phyloP scores from a whole-genome alignment of 1,284 basidiomycete genomes.

The Inonotus hispidus region DNA sequence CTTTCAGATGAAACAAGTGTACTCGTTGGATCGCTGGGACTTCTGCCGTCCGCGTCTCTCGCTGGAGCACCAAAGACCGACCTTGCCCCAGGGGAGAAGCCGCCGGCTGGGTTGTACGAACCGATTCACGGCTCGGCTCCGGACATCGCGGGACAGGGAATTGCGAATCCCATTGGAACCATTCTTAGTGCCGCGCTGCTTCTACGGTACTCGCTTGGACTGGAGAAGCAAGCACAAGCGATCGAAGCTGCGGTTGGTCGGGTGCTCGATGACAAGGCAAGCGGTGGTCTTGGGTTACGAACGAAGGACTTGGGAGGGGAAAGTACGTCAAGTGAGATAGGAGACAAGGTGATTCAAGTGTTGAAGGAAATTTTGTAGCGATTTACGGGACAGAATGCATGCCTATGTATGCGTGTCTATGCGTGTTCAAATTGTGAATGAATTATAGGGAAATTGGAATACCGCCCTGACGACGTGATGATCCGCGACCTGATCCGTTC shows the following conservation, averaged over 20 bases:
- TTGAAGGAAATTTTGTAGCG: conserved; percentile 57
- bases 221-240: conserved; percentile 76
- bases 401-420: too few species aligned
- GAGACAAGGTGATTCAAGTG: conserved; percentile 78
- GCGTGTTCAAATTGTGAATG: too few species aligned
- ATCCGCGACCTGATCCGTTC: neutral
- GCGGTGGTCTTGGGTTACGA: conserved; percentile 76
- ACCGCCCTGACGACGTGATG: neutral
- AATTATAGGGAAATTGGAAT: neutral
- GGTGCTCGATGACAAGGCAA: conserved; percentile 70
- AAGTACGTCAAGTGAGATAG: conserved; percentile 72
- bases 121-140: conserved; percentile 96
- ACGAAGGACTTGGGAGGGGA: conserved; percentile 88
- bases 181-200: conserved; percentile 96
- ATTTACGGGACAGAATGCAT: too few species aligned
- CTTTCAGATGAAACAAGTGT: conserved; percentile 96
- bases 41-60: conserved; percentile 93
- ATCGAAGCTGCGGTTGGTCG: conserved; percentile 88
- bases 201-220: conserved; percentile 88
- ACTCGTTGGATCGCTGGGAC: conserved; percentile 94
- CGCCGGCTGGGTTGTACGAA: conserved; percentile 87
- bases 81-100: conserved; percentile 60
- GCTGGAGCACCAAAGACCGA: conserved; percentile 81
- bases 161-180: conserved; percentile 96
- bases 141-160: conserved; percentile 92